Base-by-base conservation (phyloP, 2,329 filamentous ascomycete genomes). In the Calonectria pseudoreteaudii region DNA sequence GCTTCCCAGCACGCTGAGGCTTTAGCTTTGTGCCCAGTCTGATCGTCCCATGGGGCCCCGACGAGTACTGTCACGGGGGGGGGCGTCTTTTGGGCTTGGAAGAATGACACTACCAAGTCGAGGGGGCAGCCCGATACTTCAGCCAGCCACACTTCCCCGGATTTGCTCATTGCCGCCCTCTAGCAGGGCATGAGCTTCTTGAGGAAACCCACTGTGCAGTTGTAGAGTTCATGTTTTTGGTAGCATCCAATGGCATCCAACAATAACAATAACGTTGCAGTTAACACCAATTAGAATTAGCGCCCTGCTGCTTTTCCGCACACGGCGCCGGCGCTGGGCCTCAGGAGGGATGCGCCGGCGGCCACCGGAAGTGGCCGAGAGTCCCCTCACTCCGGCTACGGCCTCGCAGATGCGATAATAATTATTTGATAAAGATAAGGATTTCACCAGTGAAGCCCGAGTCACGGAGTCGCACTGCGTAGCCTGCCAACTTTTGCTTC, bases 311-410 rank as follows among this genome's bases (percentile, higher is more conserved):
- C n/a, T 64, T 36, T 47, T 16, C 38, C 58, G 28, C 41, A 44
- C 34, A 65, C 50, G 60, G 50, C 66, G 49, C 26, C 66, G 56
- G 68, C 56, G 66, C 52, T 70, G 68, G 68, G 53, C 66, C 50
- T 62, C 47, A 23, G 56, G 38, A 56, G 30, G 66, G 71, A 38
- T 26, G 58, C 72, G 72, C 74, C 75, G 74, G 77, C 74, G 74
- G 74, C 79, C 74, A 76, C 79, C 83, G 82, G 83, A 83, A 79
- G 52, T 82, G 79, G 80, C 82, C 82, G 82, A 79, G 75, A 76
- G 72, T 77, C 75, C 74, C 74, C 72, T 70, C 41, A 52, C 44
- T 73, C 75, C 74, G 74, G 71, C 69, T 69, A 69, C 75, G 68
- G 73, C 52, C 65, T 70, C 58, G 30, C 44, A 41, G 52, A 18